Evolutionary conservation across 495 filamentous ascomycete species (phyloP).

Genomic region (Astrocystis sublimbata): DNA sequence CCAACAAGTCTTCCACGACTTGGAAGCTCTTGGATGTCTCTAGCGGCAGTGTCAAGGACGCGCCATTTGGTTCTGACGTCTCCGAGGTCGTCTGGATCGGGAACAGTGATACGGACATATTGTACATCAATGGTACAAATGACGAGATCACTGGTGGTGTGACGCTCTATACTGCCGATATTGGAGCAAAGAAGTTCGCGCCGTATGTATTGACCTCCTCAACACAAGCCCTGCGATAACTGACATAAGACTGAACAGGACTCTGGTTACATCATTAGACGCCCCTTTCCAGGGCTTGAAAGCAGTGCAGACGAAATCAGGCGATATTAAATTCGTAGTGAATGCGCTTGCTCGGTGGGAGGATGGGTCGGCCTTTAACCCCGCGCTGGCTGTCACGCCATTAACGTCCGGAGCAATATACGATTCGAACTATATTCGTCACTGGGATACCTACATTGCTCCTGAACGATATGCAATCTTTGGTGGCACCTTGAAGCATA

Average conservation of each 20-base stretch:
- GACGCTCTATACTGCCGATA: constrained; percentile 11
- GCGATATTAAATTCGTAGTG: constrained; percentile 12
- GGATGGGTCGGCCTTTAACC: constrained; percentile 45
- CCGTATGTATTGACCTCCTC: constrained; percentile 6
- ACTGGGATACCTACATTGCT: constrained; percentile 63
- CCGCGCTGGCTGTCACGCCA: constrained; percentile 46
- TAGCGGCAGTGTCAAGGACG: not conserved
- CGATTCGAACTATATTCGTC: constrained; percentile 58
- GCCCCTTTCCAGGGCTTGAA: constrained; percentile 14
- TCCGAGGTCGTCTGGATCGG: constrained; percentile 14
- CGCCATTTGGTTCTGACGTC: constrained; percentile 10
- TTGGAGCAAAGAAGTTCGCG: constrained; percentile 9
- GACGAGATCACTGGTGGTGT: constrained; percentile 7
- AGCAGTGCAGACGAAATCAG: constrained; percentile 8
- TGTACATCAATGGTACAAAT: constrained; percentile 16
- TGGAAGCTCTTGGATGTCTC: constrained; percentile 11
- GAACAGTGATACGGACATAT: constrained; percentile 5
- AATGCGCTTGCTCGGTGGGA: constrained; percentile 9
- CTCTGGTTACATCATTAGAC: constrained; percentile 3
- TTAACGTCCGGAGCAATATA: constrained; percentile 56
- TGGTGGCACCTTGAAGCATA: constrained; percentile 51
- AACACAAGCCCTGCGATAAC: not conserved
- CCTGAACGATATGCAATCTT: constrained; percentile 64
- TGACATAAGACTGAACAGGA: constrained; percentile 3
- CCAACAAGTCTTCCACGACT: constrained; percentile 1